Evolutionary conservation across 202 grass and related monocot genomes (phyloP), one percentile per base, ranked within the genome.

Genomic region (Schoenoplectus tabernaemontani): DNA sequence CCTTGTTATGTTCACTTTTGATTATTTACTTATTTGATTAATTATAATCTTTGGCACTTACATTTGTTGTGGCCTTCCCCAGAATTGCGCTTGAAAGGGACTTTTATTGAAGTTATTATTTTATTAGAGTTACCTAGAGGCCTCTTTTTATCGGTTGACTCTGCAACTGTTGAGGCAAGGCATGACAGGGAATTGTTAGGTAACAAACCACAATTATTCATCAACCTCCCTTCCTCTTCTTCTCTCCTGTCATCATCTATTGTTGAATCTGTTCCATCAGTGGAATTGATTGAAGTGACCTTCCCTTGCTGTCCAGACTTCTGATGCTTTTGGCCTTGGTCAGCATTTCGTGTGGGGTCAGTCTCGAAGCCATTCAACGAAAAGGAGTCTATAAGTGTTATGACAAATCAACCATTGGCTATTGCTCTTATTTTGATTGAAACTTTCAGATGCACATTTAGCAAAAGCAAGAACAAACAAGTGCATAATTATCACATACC

Each of bases 11-110:
- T 44, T 44, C 17, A 22, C 38, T 69, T 69, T 20, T 11, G 5
- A 44, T 32, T 69, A 20, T 69, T 44, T 46, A 69, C 24, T 43
- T 68, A 68, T 69, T 46, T 19, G n/a, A 33, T 11, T 50, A 64
- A 84, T 2, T 33, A 16, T 50, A 73, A 73, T 32, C 24, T n/a
- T 30, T 73, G 46, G 24, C 12, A 73, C 96, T 91, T 86, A 99
- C 96, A 62, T 30, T 17, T 79, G 23, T 61, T 78, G 41, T 96
- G 90, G 28, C 84, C 83, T 88, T 99, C 96, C 36, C 88, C 90
- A 9, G 90, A 81, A 78, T 93, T 99, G 78, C 86, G 85, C 83
- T 96, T 99, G 82, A 99, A 99, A 13, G 96, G 89, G 57, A 99
- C 85, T 83, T 89, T 96, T 83, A 99, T 72, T 38, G 92, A 86